phyloP scores from a whole-genome alignment of 441 rosid genomes.

The Adansonia gregorii region DNA sequence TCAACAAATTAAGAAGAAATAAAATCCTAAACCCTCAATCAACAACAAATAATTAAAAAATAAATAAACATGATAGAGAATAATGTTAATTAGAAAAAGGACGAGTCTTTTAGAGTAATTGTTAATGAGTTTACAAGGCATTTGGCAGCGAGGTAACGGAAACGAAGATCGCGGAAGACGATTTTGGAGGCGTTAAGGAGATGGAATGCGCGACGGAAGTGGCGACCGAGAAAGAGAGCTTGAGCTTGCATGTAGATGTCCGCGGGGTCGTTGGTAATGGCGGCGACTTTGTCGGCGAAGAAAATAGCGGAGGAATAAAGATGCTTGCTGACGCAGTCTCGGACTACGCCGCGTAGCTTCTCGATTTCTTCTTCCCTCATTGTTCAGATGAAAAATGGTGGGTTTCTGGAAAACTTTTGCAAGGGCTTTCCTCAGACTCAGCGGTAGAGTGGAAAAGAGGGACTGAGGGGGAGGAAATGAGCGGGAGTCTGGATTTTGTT shows the following conservation, averaged over 20 bases:
- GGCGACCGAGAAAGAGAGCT: slow-evolving; percentile 90
- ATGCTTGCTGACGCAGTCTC: slow-evolving; percentile 96
- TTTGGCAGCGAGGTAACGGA: slow-evolving; percentile 95
- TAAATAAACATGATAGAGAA: neutral
- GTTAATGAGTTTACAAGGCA: slow-evolving; percentile 61
- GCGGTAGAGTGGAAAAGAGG: neutral
- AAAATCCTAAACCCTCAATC: neutral
- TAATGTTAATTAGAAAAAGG: neutral
- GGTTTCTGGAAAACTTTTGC: neutral
- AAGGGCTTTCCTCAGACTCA: neutral
- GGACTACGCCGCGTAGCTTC: slow-evolving; percentile 88
- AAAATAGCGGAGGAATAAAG: slow-evolving; percentile 92
- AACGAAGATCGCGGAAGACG: slow-evolving; percentile 88
- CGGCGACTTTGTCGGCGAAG: slow-evolving; percentile 93
- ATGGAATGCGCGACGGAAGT: slow-evolving; percentile 91
- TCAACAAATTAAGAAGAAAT: neutral
- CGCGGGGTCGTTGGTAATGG: slow-evolving; percentile 76
- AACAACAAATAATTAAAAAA: neutral
- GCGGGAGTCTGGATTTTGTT: slow-evolving; percentile 21
- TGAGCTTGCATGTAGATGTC: slow-evolving; percentile 96
- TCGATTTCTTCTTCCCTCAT: slow-evolving; percentile 89
- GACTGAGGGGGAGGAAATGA: neutral
- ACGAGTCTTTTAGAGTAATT: neutral
- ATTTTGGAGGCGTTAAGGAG: slow-evolving; percentile 89
- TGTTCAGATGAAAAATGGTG: neutral